Evolutionary conservation across 176 grass and related monocot species (phyloP).

Genomic region (Pontederia paniculata): DNA sequence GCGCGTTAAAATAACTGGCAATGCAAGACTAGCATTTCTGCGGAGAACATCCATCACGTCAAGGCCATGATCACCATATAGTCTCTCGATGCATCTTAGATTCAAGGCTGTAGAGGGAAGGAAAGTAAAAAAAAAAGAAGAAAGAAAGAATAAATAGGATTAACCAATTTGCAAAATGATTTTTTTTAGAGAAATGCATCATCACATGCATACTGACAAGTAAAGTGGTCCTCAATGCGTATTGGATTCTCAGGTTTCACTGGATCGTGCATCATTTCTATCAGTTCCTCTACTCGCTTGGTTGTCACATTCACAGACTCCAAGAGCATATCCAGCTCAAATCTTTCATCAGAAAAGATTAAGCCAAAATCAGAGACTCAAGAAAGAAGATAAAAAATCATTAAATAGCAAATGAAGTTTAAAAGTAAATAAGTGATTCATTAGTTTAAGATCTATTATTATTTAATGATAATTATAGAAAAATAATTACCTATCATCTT

Average conservation of each 20-base stretch:
- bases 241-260: slow-evolving; percentile 71
- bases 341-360: slow-evolving; percentile 28
- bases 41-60: slow-evolving; percentile 92
- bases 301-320: slow-evolving; percentile 93
- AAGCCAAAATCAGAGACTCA: not conserved
- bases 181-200: too few species aligned
- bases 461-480: too few species aligned
- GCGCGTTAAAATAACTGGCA: slow-evolving; percentile 75
- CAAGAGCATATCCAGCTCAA: slow-evolving; percentile 97
- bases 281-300: slow-evolving; percentile 78
- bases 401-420: too few species aligned
- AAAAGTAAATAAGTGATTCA: too few species aligned
- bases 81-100: slow-evolving; percentile 71
- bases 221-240: slow-evolving; percentile 68
- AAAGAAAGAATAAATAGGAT: not conserved
- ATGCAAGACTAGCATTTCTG: slow-evolving; percentile 63
- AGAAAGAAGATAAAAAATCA: too few species aligned
- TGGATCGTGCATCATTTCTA: slow-evolving; percentile 96
- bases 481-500: slow-evolving; percentile 2
- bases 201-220: slow-evolving; percentile 37
- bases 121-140: not conserved
- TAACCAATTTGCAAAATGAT: too few species aligned
- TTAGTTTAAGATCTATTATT: too few species aligned
- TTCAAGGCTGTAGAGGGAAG: slow-evolving; percentile 46
- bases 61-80: slow-evolving; percentile 94